Evolutionary conservation across 2,329 filamentous ascomycete species (phyloP), one percentile per base, ranked within the genome.

Genomic region (Tolypocladium capitatum): DNA sequence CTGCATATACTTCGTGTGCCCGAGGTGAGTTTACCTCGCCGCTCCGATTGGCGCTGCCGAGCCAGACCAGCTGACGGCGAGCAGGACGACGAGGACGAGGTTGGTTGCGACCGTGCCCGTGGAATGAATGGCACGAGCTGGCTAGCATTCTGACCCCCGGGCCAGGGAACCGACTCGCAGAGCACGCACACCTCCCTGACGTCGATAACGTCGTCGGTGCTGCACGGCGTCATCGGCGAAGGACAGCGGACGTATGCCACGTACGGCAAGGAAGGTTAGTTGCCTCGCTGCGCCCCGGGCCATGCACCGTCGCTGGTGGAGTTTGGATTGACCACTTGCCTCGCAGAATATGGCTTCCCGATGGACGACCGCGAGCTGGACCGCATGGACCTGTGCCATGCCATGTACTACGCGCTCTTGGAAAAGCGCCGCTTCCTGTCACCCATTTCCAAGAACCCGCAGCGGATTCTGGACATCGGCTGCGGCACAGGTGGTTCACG

Each of bases 351-450:
- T 56, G 61, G 62, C 28, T 55, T 68, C 45, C 66, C 65, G 7
- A 68, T 67, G 57, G 66, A 69, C 46, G 63, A 67, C 46, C 51
- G 53, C 20, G 66, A 68, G 46, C 52, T 68, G 34, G 64, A 68
- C 46, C 58, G 67, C 35, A 65, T 68, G 34, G 65, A 68, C 51
- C 53, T 68, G 52, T 59, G 57, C 40, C 66, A 68, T 53, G 55
- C 56, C 28, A 64, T 64, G 48, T 65, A 64, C 52, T 58, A 49
- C 27, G 53, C 52, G 1, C 52, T 59, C 7, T 36, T 61, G 34
- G 55, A 57, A 31, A 60, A 60, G 49, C 50, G 53, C 16, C 53
- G 53, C 3, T 61, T 55, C 46, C 45, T 56, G 35, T 48, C 57
- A 5, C 57, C 57, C 5, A 52, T 58, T 11, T 16, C 45, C n/a